Base-by-base conservation (phyloP, 2,329 filamentous ascomycete species). In the Dryadomyces sulphureus region DNA sequence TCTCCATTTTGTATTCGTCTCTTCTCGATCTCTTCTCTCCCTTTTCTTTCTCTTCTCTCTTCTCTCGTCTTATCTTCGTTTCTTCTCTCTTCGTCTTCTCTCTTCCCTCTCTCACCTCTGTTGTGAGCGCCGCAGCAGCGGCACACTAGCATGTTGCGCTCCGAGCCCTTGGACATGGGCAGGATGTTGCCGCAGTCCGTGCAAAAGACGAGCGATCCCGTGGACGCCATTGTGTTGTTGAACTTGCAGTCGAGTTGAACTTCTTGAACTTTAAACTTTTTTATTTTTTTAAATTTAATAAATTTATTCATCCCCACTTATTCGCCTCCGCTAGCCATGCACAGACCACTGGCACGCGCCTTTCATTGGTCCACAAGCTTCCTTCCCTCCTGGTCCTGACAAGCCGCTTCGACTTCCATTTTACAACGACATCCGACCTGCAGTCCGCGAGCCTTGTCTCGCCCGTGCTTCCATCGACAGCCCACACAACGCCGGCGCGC, bases 191-290 rank as follows among this genome's bases (percentile, higher is more conserved):
- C 90, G 62, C 90, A 96, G 60, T 89, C 85, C 45, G 75, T 85
- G 68, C 90, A 96, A 63, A 96, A 96, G 32, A 94, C 81, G 36
- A 96, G 72, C 45, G 88, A 90, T 46, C 88, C 90, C 54, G 95
- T 88, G 17, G 85, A 80, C 53, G 89, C 79, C 90, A 95, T 95
- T 44, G 38, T 6, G 3, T 16, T n/a, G n/a, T n/a, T 14, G 7
- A 16, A 11, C n/a, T 20, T 20, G 30, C 9, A 38, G 32, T 16
- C 20, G 17, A 36, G 27, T 16, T 11, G 14, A 25, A 12, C n/a
- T 21, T 6, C 8, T 21, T 14, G 8, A 32, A 41, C 21, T 25
- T 5, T 8, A 20, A 20, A 19, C 35, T 38, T 40, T 43, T 48
- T 50, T 50, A 46, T 50, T 48, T 46, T 45, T 7, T 30, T 30